phyloP scores from a whole-genome alignment of 78 protist genomes.

The Polysphondylium violaceum region DNA sequence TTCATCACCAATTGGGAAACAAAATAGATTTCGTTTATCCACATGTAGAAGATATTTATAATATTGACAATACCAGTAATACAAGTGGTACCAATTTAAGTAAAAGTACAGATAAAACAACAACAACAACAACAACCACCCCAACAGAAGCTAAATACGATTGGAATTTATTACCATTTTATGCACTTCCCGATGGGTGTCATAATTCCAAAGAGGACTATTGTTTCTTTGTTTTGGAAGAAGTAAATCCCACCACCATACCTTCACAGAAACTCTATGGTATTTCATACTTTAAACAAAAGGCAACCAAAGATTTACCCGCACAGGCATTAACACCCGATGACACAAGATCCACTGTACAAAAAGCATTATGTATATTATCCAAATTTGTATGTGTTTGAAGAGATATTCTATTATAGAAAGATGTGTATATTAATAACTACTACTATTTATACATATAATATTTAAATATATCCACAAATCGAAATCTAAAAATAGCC shows the following conservation, averaged over 20 bases:
- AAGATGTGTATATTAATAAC: too few relatives aligned
- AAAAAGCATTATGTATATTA: constrained; percentile 41
- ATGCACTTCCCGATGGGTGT: constrained; percentile 35
- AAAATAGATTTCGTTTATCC: constrained; percentile 46
- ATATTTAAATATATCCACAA: too few relatives aligned
- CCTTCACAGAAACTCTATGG: constrained; percentile 37
- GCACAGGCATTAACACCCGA: constrained; percentile 5
- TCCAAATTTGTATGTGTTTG: constrained; percentile 38
- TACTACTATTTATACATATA: too few relatives aligned
- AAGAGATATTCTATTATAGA: background rate
- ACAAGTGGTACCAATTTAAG: too few relatives aligned
- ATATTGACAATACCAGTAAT: too few relatives aligned
- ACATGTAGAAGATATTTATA: background rate
- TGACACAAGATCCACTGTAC: constrained; percentile 55
- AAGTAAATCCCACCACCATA: constrained; percentile 12
- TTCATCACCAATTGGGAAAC: constrained; percentile 58
- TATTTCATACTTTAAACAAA: constrained; percentile 51
- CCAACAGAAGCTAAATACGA: background rate
- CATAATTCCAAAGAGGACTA: constrained; percentile 66
- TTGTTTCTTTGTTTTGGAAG: constrained; percentile 46
- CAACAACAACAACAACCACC: too few relatives aligned
- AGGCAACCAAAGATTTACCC: constrained; percentile 25
- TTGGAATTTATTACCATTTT: constrained; percentile 30
- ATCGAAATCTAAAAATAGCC: constrained; percentile 31
- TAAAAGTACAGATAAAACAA: too few relatives aligned